Evolutionary conservation across 2,329 filamentous ascomycete genomes (phyloP).

Genomic region (Aspergillus luchuensis): DNA sequence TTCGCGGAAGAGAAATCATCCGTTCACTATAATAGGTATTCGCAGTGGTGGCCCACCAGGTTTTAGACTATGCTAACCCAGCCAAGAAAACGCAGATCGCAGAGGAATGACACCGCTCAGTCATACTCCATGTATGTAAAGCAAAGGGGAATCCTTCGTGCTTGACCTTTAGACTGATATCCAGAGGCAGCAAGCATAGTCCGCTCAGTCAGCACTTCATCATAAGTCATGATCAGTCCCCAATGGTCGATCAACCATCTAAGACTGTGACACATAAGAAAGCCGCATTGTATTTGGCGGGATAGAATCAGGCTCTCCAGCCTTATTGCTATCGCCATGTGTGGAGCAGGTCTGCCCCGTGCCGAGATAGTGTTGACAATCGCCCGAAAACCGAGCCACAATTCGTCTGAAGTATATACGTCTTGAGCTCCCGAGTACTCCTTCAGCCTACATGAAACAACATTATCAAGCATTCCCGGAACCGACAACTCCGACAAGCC

Average conservation of each 20-base stretch:
- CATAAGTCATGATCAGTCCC: not conserved
- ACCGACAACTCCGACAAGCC: not conserved
- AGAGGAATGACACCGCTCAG: too few species aligned
- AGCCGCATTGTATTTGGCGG: too few species aligned
- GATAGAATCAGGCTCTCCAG: not conserved
- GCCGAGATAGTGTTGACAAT: not conserved
- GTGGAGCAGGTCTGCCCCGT: not conserved
- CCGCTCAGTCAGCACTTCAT: too few species aligned
- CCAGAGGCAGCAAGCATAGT: too few species aligned
- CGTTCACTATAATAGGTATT: not conserved
- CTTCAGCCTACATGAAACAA: not conserved
- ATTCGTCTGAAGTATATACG: not conserved
- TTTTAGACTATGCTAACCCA: too few species aligned
- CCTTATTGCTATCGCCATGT: not conserved
- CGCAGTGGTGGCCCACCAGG: too few species aligned
- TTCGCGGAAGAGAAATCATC: not conserved
- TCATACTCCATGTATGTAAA: too few species aligned
- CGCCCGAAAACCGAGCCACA: not conserved
- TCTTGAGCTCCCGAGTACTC: not conserved
- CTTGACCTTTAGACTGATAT: too few species aligned
- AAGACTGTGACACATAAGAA: too few species aligned
- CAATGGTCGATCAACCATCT: not conserved
- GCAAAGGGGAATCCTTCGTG: too few species aligned
- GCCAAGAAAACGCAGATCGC: too few species aligned
- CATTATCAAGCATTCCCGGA: not conserved